Evolutionary conservation across 768 basidiomycete species (phyloP), one percentile per base, ranked within the genome.

Genomic region (Clavulina sp.): DNA sequence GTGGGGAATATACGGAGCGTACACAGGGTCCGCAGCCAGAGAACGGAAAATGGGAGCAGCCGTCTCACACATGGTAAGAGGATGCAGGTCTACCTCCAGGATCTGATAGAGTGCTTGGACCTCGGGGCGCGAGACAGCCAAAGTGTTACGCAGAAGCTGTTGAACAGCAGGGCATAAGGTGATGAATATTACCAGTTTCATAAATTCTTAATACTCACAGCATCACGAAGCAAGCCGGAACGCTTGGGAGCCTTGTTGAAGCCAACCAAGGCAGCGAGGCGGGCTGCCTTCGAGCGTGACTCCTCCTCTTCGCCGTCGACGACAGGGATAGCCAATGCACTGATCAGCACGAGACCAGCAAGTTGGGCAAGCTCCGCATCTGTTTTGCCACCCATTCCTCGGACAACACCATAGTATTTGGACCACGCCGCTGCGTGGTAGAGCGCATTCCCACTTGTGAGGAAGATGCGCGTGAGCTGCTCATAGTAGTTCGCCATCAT

Each of bases 401-500:
- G 78, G 46, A 82, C 74, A 49, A 85, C 69, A 55, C 76, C 73
- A 60, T 81, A 80, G 64, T 91, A 95, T 52, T 81, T 73, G 41
- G 82, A 78, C 91, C 91, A 96, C 0, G 93, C 89, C 18, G 93
- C 89, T 47, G 93, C 92, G 63, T 97, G 93, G 68, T 89, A 97
- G 13, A 99, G 71, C 3, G 88, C 81, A 59, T 91, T 93, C 16
- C 88, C 85, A 54, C 84, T 87, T 72, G 91, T 93, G 60, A 92
- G 73, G 72, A 96, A 99, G 57, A 99, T 93, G 62, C 82, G 84
- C 40, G 92, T 86, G 57, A 96, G 77, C 68, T 97, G 96, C 65
- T 96, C 91, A 68, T 97, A 97, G 68, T 96, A 97, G 65, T 86
- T 89, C 54, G 89, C 88, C 92, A 97, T 96, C 89, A 96, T 93